Conservation (phyloP, 192 early-diverging fungal genomes). For the Dissophora ornata region DNA sequence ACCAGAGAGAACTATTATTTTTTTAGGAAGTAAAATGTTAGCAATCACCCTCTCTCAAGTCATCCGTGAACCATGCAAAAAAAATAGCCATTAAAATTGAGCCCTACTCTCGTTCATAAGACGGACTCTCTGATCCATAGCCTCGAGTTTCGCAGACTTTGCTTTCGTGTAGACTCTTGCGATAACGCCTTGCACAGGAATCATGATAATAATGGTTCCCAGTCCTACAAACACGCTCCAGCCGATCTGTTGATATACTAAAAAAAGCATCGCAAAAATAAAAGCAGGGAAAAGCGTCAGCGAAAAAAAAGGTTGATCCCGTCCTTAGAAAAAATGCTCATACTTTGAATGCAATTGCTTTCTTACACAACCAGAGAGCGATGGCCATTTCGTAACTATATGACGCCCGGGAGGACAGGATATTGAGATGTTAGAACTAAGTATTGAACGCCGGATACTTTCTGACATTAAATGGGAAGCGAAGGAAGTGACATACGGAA, state of each 20-base stretch:
- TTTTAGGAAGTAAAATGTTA: too few species aligned
- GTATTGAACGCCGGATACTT: too few species aligned
- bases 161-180: slow-evolving; percentile 25
- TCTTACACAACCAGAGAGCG: slow-evolving; percentile 43
- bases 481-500: slow-evolving; percentile 7
- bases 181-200: slow-evolving; percentile 27
- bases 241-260: slow-evolving; percentile 45
- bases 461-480: too few species aligned
- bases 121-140: slow-evolving; percentile 53
- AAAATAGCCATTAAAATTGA: background rate
- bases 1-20: slow-evolving; percentile 30
- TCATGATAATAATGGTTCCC: slow-evolving; percentile 17
- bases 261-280: too few species aligned
- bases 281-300: too few species aligned
- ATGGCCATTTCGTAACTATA: slow-evolving; percentile 33
- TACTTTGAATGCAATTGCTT: background rate
- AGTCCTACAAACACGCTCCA: slow-evolving; percentile 38
- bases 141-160: slow-evolving; percentile 25
- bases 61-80: too few species aligned
- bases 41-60: too few species aligned
- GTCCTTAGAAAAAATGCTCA: background rate
- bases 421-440: too few species aligned
- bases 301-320: too few species aligned
- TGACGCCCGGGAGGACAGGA: background rate
- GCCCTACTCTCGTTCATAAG: slow-evolving; percentile 51